These are phyloP conservation scores for Pterulicium gracile DNA, from an alignment of 1,284 basidiomycete species.

Conservation along the genomic window DNA sequence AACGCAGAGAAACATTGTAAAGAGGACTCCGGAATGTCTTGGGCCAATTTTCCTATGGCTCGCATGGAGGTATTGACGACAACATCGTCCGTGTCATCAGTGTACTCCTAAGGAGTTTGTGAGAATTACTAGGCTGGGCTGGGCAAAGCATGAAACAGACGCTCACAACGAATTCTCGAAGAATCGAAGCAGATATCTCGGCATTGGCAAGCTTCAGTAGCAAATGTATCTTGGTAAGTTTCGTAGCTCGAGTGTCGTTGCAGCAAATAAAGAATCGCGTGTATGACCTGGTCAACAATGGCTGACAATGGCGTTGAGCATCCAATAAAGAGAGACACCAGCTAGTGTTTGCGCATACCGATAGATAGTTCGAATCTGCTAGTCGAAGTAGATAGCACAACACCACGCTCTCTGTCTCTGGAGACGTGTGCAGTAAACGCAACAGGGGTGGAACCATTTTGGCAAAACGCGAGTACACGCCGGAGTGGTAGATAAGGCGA, in stretches of 20 bases:
- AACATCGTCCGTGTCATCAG: constrained; percentile 58
- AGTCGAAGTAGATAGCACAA: constrained; percentile 51
- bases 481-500: constrained; percentile 66
- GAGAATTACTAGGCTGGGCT: constrained; percentile 3
- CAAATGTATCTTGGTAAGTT: constrained; percentile 65
- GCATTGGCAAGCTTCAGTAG: constrained; percentile 51
- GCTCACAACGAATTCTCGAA: constrained; percentile 80
- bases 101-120: constrained; percentile 48
- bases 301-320: too few relatives aligned
- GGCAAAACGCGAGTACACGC: constrained; percentile 41
- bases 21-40: constrained; percentile 52
- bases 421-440: constrained; percentile 50
- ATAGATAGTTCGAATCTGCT: background rate
- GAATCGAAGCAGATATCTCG: constrained; percentile 59
- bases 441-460: constrained; percentile 60
- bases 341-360: background rate
- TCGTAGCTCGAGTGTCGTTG: constrained; percentile 54
- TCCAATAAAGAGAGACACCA: background rate
- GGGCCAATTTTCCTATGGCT: constrained; percentile 71
- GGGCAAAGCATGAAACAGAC: constrained; percentile 8
- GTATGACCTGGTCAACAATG: constrained; percentile 50
- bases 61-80: constrained; percentile 65
- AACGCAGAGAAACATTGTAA: constrained; percentile 66
- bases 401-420: constrained; percentile 64
- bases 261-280: constrained; percentile 59